Evolutionary conservation across 495 filamentous ascomycete species (phyloP), one percentile per base, ranked within the genome.

Genomic region (Tirmania nivea): DNA sequence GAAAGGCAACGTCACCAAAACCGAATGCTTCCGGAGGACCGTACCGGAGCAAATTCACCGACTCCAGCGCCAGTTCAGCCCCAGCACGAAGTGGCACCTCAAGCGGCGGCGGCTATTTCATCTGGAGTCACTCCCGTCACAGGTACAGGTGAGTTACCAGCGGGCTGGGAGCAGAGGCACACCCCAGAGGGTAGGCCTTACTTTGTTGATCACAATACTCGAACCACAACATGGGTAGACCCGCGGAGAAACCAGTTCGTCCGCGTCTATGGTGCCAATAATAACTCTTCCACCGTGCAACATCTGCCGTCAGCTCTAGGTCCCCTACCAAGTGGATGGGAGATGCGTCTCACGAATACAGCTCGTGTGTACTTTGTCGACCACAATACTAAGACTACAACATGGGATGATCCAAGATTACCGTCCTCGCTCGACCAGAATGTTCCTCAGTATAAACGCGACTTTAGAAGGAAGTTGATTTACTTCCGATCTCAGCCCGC

Each of bases 151-250:
- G 92, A 96, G 69, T 80, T 96, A 56, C 90, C 90, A 17, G 78
- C 90, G 35, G 84, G 87, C 35, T 97, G 90, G 90, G 90, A 97
- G 67, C 86, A 95, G 63, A 75, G 90, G 59, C 84, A 83, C 64
- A 97, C 90, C 4, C 86, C 90, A 2, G 90, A 97, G 72, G 89
- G 89, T 34, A 77, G 90, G 51, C 71, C 88, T 19, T 97, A 97
- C 67, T 97, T 95, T 67, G 90, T 97, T n/a, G 90, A 97, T 65
- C 90, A 97, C 69, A 97, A 96, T 66, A 96, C 92, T 14, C 80
- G 90, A 53, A 96, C 92, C 6, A 97, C 90, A 8, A 97, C 90
- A 6, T 97, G 90, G 90, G 90, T 97, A n/a, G 90, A 97, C 66
- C 90, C 90, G 31, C 82, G 90, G 53, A 82, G 90, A 49, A 89